A percentile compares a stretch with the other conserved stretches of the same genome.
These are phyloP conservation scores for Apocynum venetum DNA, from an alignment of 257 asterid species.

Conservation along the genomic window DNA sequence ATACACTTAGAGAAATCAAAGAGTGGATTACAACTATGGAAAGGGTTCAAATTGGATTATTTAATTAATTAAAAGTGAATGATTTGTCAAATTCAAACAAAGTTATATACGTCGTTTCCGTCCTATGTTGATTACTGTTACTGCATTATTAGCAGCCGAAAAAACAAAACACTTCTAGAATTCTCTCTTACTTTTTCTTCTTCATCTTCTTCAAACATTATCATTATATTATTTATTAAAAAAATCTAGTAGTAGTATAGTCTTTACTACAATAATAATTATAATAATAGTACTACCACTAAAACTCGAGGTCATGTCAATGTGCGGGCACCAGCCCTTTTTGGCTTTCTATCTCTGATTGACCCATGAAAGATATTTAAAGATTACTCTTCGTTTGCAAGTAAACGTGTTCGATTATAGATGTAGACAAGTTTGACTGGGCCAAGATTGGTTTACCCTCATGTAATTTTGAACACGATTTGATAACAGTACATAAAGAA, in stretches of 20 bases:
- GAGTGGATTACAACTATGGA: constrained; percentile 34
- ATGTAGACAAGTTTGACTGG: constrained; percentile 9
- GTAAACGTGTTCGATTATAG: constrained; percentile 12
- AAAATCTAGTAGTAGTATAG: no score
- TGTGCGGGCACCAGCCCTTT: no score
- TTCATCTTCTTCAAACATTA: no score
- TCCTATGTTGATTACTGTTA: constrained; percentile 1
- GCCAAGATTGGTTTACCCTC: neutral
- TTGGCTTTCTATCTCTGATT: neutral
- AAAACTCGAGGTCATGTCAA: neutral
- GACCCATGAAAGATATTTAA: neutral
- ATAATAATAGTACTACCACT: neutral
- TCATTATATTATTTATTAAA: no score
- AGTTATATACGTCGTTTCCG: constrained; percentile 17
- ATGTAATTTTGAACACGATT: no score
- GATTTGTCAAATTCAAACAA: constrained; percentile 19
- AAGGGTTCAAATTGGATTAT: constrained; percentile 6
- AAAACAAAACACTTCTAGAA: neutral
- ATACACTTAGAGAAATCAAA: constrained; percentile 10
- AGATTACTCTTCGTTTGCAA: neutral
- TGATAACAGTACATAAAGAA: no score
- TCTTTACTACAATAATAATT: neutral
- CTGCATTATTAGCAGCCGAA: neutral
- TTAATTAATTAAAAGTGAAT: constrained; percentile 1
- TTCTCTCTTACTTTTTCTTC: neutral